A percentile compares a stretch with the other conserved stretches of the same genome.
Evolutionary conservation across 2,329 filamentous ascomycete species (phyloP).

Genomic region (Clonostachys byssicola): DNA sequence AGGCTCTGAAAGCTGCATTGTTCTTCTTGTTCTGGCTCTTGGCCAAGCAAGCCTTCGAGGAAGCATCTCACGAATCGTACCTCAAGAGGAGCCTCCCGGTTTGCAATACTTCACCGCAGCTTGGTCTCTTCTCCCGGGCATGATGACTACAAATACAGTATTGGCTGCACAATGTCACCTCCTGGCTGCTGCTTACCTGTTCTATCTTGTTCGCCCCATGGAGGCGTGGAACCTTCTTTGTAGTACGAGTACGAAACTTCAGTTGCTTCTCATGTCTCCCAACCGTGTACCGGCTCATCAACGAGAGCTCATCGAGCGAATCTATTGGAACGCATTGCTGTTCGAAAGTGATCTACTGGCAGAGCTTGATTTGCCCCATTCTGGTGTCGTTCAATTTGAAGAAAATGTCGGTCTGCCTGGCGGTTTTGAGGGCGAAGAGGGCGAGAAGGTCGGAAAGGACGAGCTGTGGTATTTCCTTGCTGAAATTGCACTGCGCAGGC

Average conservation of each 20-base stretch:
- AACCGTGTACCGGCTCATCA: constrained; percentile 66
- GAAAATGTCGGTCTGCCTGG: constrained; percentile 75
- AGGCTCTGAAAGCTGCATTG: constrained; percentile 78
- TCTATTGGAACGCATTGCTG: constrained; percentile 81
- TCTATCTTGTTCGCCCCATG: constrained; percentile 76
- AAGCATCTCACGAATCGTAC: constrained; percentile 69
- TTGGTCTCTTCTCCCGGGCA: constrained; percentile 70
- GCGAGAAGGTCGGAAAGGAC: constrained; percentile 62
- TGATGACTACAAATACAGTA: constrained; percentile 78
- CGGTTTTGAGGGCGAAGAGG: constrained; percentile 70
- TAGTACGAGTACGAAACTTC: constrained; percentile 76
- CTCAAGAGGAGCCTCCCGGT: constrained; percentile 68
- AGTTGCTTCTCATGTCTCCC: constrained; percentile 71
- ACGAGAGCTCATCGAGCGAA: constrained; percentile 69
- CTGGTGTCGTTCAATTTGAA: constrained; percentile 77
- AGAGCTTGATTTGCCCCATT: constrained; percentile 77
- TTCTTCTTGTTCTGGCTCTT: constrained; percentile 71
- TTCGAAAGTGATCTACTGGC: constrained; percentile 79
- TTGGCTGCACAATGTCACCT: constrained; percentile 77
- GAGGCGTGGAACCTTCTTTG: constrained; percentile 81
- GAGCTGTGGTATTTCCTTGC: constrained; percentile 85
- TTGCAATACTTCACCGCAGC: constrained; percentile 77
- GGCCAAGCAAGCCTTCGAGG: constrained; percentile 73
- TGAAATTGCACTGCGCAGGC: constrained; percentile 72
- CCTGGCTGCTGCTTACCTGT: constrained; percentile 75